phyloP scores from a whole-genome alignment of 441 rosid genomes.

The Raphanus hybrid region DNA sequence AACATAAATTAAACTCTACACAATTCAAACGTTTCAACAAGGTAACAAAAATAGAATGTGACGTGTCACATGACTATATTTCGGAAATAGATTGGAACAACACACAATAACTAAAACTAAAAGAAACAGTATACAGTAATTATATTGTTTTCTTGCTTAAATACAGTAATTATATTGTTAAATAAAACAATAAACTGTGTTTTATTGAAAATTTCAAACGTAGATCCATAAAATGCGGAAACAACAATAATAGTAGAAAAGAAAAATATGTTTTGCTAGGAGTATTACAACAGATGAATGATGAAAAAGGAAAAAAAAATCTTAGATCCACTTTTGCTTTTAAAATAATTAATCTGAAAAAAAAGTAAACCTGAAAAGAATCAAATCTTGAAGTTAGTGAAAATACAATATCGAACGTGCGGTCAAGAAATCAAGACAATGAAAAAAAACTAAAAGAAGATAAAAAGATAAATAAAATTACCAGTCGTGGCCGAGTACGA shows the following conservation, averaged over 20 bases:
- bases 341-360: neutral
- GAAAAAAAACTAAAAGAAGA: neutral
- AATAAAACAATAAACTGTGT: neutral
- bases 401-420: constrained; percentile 18
- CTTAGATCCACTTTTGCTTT: constrained; percentile 30
- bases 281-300: constrained; percentile 19
- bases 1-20: neutral
- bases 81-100: neutral
- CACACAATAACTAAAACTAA: neutral
- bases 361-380: constrained; percentile 24
- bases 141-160: neutral
- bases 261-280: constrained; percentile 24
- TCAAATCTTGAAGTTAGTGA: constrained; percentile 26
- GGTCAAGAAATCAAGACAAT: constrained; percentile 27
- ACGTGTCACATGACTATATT: constrained; percentile 18
- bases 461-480: neutral
- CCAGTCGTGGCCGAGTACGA: constrained; percentile 53
- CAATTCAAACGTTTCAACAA: neutral
- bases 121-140: neutral
- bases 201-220: neutral
- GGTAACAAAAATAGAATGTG: neutral
- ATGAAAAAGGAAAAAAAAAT: neutral
- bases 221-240: constrained; percentile 43
- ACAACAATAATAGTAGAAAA: constrained; percentile 6
- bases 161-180: neutral